Base-by-base conservation (phyloP, 805 yeast species). In the Komagataella pastoris region DNA sequence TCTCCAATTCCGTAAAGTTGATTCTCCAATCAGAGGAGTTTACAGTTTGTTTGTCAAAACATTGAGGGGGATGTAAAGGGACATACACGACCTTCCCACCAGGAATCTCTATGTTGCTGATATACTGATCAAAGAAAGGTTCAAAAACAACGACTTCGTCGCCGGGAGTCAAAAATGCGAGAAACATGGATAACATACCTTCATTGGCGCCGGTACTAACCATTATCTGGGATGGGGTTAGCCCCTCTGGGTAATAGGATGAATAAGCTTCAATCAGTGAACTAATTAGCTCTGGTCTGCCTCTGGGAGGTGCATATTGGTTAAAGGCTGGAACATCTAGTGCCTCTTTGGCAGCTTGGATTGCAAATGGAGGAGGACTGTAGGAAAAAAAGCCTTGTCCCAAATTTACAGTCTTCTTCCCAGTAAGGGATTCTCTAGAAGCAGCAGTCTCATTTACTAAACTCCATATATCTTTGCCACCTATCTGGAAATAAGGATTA, bases 311-410 rank as follows among this genome's bases (percentile, higher is more conserved):
- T 3, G 98, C 88, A 63, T 93, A 93, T 68, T 93, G 99, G 67
- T 93, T 93, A 64, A 79, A 79, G 53, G 81, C 74, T 3, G 98
- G 83, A 40, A 71, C 72, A 51, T 79, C 81, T 47, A 89, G 72
- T 0, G 97, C 91, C 47, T 76, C 73, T 56, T 81, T 78, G 17
- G 91, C 95, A 6, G 96, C 95, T 8, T 80, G 75, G 54, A 85
- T 73, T 14, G 95, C 97, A 67, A 93, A 93, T n/a, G 81, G 77
- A 0, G 99, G 99, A 2, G 99, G 99, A 30, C 90, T 78, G 65
- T 91, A 93, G 2, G 97, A 88, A 72, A 93, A 93, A 69, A 93
- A 93, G 1, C 99, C 99, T 66, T 93, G 99, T 40, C 99, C 99
- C 53, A 93, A 75, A 60, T 93, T 93, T 54, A 84, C 83, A 52